phyloP scores from a whole-genome alignment of 139 green algal genomes.

The Ulvella scutata region DNA sequence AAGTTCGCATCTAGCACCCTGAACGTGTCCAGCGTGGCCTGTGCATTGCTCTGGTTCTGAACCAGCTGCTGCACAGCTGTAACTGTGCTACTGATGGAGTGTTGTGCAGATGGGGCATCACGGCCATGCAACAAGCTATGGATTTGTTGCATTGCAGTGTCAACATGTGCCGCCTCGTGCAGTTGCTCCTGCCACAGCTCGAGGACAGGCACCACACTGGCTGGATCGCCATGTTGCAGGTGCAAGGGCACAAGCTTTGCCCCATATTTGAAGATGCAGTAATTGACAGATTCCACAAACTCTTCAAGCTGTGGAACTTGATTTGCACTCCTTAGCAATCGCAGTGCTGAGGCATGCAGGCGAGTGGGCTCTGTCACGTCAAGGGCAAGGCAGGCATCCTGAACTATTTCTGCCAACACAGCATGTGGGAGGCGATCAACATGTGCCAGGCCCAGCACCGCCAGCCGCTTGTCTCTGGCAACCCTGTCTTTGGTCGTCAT shows the following conservation, averaged over 20 bases:
- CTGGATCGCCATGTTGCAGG: constrained; percentile 7
- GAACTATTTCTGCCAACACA: constrained; percentile 46
- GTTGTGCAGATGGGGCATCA: constrained; percentile 14
- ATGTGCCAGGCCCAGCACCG: constrained; percentile 31
- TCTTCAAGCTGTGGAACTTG: constrained; percentile 16
- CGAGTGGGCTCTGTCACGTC: constrained; percentile 39
- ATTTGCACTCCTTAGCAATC: constrained; percentile 1
- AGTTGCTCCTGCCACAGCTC: constrained; percentile 9
- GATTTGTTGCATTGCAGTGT: constrained; percentile 8
- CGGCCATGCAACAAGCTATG: constrained; percentile 17
- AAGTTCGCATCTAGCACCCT: constrained; percentile 18
- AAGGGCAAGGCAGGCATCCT: constrained; percentile 55
- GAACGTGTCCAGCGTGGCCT: constrained; percentile 12
- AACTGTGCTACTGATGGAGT: background rate
- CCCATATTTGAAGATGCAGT: constrained; percentile 14
- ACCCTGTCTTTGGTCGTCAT: constrained; percentile 37
- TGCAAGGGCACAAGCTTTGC: constrained; percentile 18
- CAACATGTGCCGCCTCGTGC: background rate
- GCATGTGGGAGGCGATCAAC: constrained; percentile 36
- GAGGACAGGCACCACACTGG: constrained; percentile 6
- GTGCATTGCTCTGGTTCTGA: constrained; percentile 9
- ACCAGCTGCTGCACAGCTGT: constrained; percentile 11
- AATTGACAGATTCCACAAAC: constrained; percentile 11
- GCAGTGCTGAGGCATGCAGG: constrained; percentile 12
- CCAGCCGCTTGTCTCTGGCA: constrained; percentile 35